Base-by-base conservation (phyloP, 495 filamentous ascomycete genomes). In the Penicillium chermesinum region DNA sequence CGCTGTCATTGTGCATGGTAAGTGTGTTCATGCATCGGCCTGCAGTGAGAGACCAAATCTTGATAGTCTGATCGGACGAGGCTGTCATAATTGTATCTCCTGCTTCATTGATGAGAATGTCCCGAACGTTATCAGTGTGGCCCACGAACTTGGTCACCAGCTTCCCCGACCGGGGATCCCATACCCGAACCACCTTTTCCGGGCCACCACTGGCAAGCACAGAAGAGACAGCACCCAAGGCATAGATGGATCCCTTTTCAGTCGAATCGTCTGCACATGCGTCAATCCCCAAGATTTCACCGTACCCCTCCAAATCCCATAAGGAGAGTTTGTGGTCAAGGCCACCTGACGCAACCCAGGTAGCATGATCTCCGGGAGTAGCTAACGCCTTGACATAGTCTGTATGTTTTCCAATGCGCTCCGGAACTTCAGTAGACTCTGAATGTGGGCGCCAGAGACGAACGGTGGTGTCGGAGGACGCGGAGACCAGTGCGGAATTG, bases 1-100 rank as follows among this genome's bases (percentile, higher is more conserved):
- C 91, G 62, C 90, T 96, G 58, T 94, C 89, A 62, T 93, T 95
- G 63, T 98, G 93, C 93, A 97, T 97, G 13, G 90, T 96, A 44
- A 98, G 75, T 3, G 94, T 98, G 67, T 96, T 87, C 85, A 96
- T 88, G 74, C 93, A 97, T 49, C 93, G 78, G 30, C 91, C 93
- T 9, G 89, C 91, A 1, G 88, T 90, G 38, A 96, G 79, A 40
- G 89, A 96, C 93, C 93, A 98, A 17, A 97, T 81, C 67, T 98
- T 98, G 69, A 98, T 84, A 0, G 93, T 96, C 64, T 93, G 89
- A 63, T 98, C 93, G 2, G 93, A 94, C 41, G 90, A 96, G 2
- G 89, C 94, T 0, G 90, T 95, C 80, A 98, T 81, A 41, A 98
- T 86, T 25, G 82, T 91, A 64, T 95, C 89, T 7, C 88, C 89